Percentiles rank a stretch among this genome's conserved stretches.
These are phyloP conservation scores for Pseudozyma tsukubaensis DNA, from an alignment of 1,284 basidiomycete species.

Conservation along the genomic window DNA sequence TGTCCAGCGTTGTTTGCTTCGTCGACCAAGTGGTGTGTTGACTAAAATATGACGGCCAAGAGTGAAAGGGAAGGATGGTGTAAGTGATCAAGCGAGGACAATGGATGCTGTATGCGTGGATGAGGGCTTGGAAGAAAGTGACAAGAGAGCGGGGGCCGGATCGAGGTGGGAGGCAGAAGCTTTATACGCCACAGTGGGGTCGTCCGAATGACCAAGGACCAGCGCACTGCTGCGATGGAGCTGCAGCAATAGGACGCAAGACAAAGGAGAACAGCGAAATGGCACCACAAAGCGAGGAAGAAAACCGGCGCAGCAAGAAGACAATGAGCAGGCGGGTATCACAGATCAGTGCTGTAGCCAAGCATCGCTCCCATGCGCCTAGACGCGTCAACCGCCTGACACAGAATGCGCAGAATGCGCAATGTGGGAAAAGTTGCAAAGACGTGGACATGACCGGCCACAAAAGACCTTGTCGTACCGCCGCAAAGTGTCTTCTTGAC, in stretches of 20 bases:
- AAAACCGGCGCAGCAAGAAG: neutral
- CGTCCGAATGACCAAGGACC: neutral
- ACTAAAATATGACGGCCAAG: neutral
- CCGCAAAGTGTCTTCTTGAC: neutral
- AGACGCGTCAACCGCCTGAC: constrained; percentile 28
- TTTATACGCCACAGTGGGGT: constrained; percentile 14
- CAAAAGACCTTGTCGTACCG: constrained; percentile 6
- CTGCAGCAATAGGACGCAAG: neutral
- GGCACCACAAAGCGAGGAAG: neutral
- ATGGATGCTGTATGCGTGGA: neutral
- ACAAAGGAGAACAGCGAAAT: neutral
- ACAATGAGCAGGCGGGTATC: neutral
- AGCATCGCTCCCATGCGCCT: constrained; percentile 13
- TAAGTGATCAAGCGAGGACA: neutral
- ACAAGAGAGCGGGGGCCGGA: constrained; percentile 2
- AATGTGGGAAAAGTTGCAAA: constrained; percentile 5
- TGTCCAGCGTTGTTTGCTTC: too few species aligned
- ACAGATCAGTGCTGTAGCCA: constrained; percentile 13
- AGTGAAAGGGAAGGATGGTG: neutral
- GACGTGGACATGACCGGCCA: constrained; percentile 34
- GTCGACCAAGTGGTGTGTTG: too few species aligned
- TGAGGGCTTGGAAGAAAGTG: neutral
- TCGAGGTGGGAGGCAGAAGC: constrained; percentile 5
- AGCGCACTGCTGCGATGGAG: neutral
- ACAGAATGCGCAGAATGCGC: constrained; percentile 4